These are phyloP conservation scores for Salinomyces thailandicus DNA, from an alignment of 2,329 filamentous ascomycete genomes.

Conservation along the genomic window DNA sequence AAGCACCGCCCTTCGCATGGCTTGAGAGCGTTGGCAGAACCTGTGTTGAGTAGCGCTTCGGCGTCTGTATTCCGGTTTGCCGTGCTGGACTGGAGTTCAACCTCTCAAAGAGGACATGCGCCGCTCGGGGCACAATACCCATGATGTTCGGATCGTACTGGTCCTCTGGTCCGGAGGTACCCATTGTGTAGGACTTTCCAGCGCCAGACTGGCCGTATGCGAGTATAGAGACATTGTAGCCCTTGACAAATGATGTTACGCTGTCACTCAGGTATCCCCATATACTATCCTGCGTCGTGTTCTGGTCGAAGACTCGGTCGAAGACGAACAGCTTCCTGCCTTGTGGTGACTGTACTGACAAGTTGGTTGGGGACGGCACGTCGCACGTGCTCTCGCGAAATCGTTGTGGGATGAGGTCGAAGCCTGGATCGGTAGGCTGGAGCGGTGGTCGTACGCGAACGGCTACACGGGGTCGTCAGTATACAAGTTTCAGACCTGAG, in stretches of 20 bases:
- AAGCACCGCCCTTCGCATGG: conserved; percentile 27
- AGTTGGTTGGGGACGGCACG: conserved; percentile 70
- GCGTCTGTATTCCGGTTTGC: conserved; percentile 63
- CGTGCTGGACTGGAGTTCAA: conserved; percentile 58
- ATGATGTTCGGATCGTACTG: conserved; percentile 20
- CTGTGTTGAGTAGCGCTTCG: conserved; percentile 62
- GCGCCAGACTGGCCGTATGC: conserved; percentile 97
- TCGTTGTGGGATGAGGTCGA: conserved; percentile 86
- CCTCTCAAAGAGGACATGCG: conserved; percentile 75
- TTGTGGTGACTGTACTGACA: conserved; percentile 82
- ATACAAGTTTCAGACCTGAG: conserved; percentile 3
- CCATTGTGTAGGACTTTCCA: conserved; percentile 98
- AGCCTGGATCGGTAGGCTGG: conserved; percentile 69
- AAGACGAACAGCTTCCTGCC: conserved; percentile 94
- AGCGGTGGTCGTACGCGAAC: conserved; percentile 13
- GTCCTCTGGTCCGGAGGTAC: conserved; percentile 76
- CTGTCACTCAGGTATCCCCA: conserved; percentile 93
- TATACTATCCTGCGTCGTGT: conserved; percentile 74
- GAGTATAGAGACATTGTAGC: conserved; percentile 95
- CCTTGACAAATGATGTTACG: conserved; percentile 79
- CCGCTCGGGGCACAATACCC: conserved; percentile 95
- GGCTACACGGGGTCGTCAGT: conserved; percentile 6
- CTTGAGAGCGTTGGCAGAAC: conserved; percentile 38
- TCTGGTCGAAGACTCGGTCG: conserved; percentile 81
- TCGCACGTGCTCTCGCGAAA: conserved; percentile 92